Evolutionary conservation across 805 yeast genomes (phyloP).

Genomic region (Pachysolen tannophilus): DNA sequence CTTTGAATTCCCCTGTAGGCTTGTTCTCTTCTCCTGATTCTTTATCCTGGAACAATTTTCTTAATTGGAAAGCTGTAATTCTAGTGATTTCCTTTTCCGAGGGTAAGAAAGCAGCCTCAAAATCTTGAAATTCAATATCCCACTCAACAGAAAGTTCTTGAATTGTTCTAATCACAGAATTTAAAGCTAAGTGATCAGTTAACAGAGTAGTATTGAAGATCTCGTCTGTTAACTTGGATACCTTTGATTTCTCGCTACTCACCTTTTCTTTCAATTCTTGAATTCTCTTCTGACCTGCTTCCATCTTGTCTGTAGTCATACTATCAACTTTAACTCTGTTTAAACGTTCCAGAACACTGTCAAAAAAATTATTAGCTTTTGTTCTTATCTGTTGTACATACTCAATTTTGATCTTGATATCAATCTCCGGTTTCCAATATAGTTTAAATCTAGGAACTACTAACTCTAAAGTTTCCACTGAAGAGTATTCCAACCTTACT

Average conservation of each 20-base stretch:
- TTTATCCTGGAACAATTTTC: constrained; percentile 60
- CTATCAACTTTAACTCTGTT: constrained; percentile 73
- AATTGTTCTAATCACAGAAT: constrained; percentile 57
- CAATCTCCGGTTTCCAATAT: constrained; percentile 64
- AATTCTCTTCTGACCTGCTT: constrained; percentile 56
- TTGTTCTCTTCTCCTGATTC: constrained; percentile 14
- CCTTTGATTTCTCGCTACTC: constrained; percentile 37
- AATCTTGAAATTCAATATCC: constrained; percentile 77
- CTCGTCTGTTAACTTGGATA: constrained; percentile 37
- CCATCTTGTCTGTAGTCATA: constrained; percentile 61
- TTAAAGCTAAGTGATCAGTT: constrained; percentile 62
- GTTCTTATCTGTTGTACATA: constrained; percentile 44
- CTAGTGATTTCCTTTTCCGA: constrained; percentile 88
- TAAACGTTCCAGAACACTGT: constrained; percentile 61
- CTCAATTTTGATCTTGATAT: constrained; percentile 60
- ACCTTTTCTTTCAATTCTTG: constrained; percentile 48
- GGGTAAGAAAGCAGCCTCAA: constrained; percentile 75
- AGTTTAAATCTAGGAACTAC: constrained; percentile 68
- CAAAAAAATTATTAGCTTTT: constrained; percentile 56
- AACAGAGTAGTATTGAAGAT: constrained; percentile 50
- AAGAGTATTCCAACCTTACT: constrained; percentile 69
- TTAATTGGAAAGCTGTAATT: constrained; percentile 81
- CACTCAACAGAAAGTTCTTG: constrained; percentile 81
- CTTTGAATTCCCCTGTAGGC: neutral
- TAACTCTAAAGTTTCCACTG: constrained; percentile 71